A percentile compares a stretch with the other conserved stretches of the same genome.
These are phyloP conservation scores for Rhizophlyctis rosea DNA, from an alignment of 192 early-diverging fungal species.

Conservation along the genomic window DNA sequence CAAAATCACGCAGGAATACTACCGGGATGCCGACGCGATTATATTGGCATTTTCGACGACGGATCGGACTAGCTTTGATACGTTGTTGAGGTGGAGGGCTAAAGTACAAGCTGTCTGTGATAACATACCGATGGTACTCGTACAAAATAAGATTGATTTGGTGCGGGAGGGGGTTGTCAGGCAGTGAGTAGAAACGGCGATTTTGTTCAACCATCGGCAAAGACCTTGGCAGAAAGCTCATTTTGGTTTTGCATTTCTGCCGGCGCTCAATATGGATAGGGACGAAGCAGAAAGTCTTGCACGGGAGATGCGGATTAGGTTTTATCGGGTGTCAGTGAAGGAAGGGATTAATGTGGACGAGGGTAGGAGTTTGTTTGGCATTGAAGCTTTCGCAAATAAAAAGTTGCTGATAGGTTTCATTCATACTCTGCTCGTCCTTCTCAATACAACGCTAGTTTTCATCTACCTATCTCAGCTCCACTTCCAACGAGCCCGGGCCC, in stretches of 20 bases:
- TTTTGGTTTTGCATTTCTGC: too few relatives aligned
- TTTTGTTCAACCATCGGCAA: background rate
- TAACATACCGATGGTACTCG: constrained; percentile 22
- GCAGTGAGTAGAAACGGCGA: background rate
- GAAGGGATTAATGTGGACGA: constrained; percentile 27
- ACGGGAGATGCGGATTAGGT: constrained; percentile 6
- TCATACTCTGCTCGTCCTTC: background rate
- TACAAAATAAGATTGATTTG: constrained; percentile 29
- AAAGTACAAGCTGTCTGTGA: constrained; percentile 14
- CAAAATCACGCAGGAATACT: constrained; percentile 11
- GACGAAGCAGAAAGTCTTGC: constrained; percentile 5
- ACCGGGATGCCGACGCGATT: constrained; percentile 15
- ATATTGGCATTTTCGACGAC: constrained; percentile 19
- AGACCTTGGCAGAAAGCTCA: background rate
- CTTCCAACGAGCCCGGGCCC: constrained; percentile 5
- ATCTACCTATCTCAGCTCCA: constrained; percentile 7
- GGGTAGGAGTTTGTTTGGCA: constrained; percentile 3
- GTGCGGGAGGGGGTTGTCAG: background rate
- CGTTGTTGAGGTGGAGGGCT: constrained; percentile 18
- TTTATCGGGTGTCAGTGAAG: constrained; percentile 29
- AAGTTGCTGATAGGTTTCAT: too few relatives aligned
- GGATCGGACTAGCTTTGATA: constrained; percentile 24
- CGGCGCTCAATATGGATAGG: too few relatives aligned
- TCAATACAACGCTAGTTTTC: constrained; percentile 3
- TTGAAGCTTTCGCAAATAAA: background rate